Conservation (phyloP, 2,329 filamentous ascomycete species). For the Atkinsonella texensis region DNA sequence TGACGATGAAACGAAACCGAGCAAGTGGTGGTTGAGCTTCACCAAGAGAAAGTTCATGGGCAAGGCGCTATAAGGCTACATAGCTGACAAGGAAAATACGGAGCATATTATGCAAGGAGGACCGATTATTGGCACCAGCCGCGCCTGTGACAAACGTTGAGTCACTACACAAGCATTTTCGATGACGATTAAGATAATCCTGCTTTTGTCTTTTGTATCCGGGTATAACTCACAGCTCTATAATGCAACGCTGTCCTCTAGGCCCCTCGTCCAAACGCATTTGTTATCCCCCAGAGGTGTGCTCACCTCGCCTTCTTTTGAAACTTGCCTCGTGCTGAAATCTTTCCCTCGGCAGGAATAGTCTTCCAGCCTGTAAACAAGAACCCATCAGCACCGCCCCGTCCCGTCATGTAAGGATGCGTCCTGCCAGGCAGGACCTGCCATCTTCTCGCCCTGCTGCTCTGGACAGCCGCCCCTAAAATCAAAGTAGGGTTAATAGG, state of each 20-base stretch:
- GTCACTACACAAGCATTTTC: no score
- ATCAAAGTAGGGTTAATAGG: constrained; percentile 78
- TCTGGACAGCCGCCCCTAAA: constrained; percentile 70
- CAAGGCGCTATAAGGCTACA: constrained; percentile 57
- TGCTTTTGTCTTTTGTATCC: no score
- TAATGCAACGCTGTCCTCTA: neutral
- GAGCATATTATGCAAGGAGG: neutral
- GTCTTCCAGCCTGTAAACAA: constrained; percentile 76
- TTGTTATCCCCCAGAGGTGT: neutral
- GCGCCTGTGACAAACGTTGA: no score
- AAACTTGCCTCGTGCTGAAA: constrained; percentile 72
- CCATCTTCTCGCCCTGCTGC: constrained; percentile 65
- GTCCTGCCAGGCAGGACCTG: constrained; percentile 87
- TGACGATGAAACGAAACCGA: constrained; percentile 59
- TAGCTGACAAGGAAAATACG: neutral
- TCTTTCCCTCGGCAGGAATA: constrained; percentile 63
- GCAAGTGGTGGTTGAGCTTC: constrained; percentile 97
- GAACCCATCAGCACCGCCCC: constrained; percentile 82
- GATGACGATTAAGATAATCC: no score
- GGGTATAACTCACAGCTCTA: neutral
- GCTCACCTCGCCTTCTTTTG: constrained; percentile 45
- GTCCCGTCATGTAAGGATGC: constrained; percentile 85
- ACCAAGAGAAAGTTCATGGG: constrained; percentile 99
- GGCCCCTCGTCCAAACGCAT: neutral
- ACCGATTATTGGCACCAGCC: neutral